Evolutionary conservation across 1,139 yeast species (phyloP), one percentile per base, ranked within the genome.

Genomic region (Candida frijolesensis): DNA sequence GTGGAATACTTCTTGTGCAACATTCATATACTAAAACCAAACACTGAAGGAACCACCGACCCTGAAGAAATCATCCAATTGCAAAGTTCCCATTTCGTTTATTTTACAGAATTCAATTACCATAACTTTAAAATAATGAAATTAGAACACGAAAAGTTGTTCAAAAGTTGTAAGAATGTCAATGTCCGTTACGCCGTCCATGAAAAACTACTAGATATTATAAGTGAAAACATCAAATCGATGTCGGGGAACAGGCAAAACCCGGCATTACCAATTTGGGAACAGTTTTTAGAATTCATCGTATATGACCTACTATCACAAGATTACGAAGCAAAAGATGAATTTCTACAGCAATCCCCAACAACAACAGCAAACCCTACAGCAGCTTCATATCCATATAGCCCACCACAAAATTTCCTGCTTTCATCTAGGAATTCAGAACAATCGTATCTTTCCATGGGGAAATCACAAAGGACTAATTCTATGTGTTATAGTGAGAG

Each of bases 1-100:
- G 42, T 70, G 40, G 76, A 71, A 44, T 66, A 66, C 49, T 58
- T 67, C 32, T 59, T 72, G 55, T 54, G 46, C 54, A 56, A 9
- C 51, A 64, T 43, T 42, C 55, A 46, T 49, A 44, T 40, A 3
- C 45, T 53, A 22, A 60, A 55, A 40, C 57, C 57, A 10, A 52
- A 50, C 18, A 46, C 54, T 52, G 60, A 44, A 14, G 46, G 46
- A 2, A 49, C 59, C n/a, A 47, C 51, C 4, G 52, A 52, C 2
- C 30, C 45, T 14, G 57, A 56, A 32, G 72, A 69, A 44, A 51
- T 52, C 18, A 55, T 58, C 35, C 57, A 55, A 44, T 56, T 67
- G 29, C 54, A 54, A 42, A 57, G 56, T 22, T 60, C 58, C 45
- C 50, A 51, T 16, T 69, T 63, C 51, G 58, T 60, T 39, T 67